These are phyloP conservation scores for Aspergillus indologenus DNA, from an alignment of 495 filamentous ascomycete genomes.

Conservation along the genomic window DNA sequence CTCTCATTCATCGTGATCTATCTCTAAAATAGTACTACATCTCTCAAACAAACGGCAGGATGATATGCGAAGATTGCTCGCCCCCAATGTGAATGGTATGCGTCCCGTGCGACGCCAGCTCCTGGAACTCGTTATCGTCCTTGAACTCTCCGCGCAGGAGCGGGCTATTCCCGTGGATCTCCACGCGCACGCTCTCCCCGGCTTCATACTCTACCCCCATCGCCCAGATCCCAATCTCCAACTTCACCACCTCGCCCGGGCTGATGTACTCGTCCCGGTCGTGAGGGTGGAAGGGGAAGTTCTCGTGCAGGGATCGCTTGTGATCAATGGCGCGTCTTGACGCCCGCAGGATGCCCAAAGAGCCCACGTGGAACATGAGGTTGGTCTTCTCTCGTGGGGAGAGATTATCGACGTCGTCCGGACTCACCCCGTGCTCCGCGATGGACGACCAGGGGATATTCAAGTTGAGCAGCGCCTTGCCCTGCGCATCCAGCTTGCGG, in stretches of 20 bases:
- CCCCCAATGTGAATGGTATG: slow-evolving; percentile 12
- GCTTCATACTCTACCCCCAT: slow-evolving; percentile 32
- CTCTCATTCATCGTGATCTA: no score
- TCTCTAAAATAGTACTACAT: no score
- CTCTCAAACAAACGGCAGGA: slow-evolving; percentile 14
- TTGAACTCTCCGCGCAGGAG: slow-evolving; percentile 9
- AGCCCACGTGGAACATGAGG: slow-evolving; percentile 29
- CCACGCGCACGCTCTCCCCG: slow-evolving; percentile 26
- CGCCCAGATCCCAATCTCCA: slow-evolving; percentile 34
- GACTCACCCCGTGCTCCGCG: background rate
- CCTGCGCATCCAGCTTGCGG: slow-evolving; percentile 34
- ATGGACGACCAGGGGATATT: slow-evolving; percentile 32
- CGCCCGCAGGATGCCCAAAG: slow-evolving; percentile 33
- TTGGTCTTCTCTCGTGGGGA: slow-evolving; percentile 23
- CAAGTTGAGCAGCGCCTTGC: slow-evolving; percentile 29
- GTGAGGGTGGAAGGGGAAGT: slow-evolving; percentile 36
- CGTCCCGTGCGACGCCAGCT: slow-evolving; percentile 9
- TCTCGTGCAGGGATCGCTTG: slow-evolving; percentile 19
- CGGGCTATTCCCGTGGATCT: slow-evolving; percentile 16
- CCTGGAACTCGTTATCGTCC: slow-evolving; percentile 1
- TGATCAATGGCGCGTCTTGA: slow-evolving; percentile 30
- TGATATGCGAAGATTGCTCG: slow-evolving; percentile 8
- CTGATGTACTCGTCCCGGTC: slow-evolving; percentile 30
- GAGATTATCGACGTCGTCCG: slow-evolving; percentile 29
- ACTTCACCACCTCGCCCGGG: slow-evolving; percentile 32